These are phyloP conservation scores for Lobosporangium transversale DNA, from an alignment of 192 early-diverging fungal genomes.

Conservation along the genomic window DNA sequence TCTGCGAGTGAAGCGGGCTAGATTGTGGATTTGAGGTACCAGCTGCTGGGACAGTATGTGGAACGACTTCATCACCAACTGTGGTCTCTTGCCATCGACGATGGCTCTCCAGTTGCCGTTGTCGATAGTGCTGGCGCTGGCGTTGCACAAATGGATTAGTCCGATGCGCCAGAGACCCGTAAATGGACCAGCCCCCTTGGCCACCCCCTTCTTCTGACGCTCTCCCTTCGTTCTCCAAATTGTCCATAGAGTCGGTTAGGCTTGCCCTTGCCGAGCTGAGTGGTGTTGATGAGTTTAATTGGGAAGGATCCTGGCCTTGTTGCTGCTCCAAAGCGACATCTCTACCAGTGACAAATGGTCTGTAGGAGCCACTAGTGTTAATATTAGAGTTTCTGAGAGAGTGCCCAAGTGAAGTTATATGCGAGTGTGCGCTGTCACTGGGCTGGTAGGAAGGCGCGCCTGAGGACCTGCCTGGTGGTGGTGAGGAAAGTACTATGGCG, in stretches of 20 bases:
- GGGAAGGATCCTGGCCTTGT: too few relatives aligned
- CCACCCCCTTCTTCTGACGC: not conserved
- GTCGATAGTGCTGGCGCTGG: conserved; percentile 4
- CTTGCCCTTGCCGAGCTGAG: too few relatives aligned
- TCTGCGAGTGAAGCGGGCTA: too few relatives aligned
- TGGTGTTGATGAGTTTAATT: too few relatives aligned
- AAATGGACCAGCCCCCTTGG: conserved; percentile 23
- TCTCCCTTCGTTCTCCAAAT: not conserved
- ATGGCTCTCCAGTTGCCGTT: too few relatives aligned
- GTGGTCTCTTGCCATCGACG: not conserved
- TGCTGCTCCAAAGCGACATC: conserved; percentile 11
- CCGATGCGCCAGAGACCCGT: conserved; percentile 10
- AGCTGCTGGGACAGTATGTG: too few relatives aligned
- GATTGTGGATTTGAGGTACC: too few relatives aligned
- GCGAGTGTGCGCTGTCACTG: not conserved
- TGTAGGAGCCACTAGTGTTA: conserved; percentile 14
- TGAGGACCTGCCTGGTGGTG: conserved; percentile 26
- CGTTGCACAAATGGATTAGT: conserved; percentile 15
- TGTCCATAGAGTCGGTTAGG: not conserved
- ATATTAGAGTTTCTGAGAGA: not conserved
- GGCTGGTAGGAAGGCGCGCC: not conserved
- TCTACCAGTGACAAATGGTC: conserved; percentile 36
- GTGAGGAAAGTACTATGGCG: conserved; percentile 33
- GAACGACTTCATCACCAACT: not conserved
- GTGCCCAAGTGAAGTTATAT: not conserved